phyloP scores from a whole-genome alignment of 2,329 filamentous ascomycete genomes.

The Dactylellina haptotyla region DNA sequence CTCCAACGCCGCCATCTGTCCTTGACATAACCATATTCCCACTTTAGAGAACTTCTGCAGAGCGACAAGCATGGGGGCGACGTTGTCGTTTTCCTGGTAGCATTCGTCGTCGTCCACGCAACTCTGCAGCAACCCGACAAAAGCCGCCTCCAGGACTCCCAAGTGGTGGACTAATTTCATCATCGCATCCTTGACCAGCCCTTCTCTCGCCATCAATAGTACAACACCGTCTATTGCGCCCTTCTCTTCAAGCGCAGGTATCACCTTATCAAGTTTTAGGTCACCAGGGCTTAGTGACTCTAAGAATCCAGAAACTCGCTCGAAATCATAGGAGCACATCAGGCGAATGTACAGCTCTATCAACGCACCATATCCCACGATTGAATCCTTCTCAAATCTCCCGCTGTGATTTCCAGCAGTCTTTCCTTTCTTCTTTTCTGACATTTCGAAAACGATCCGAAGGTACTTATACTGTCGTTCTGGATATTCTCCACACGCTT shows the following conservation, averaged over 20 bases:
- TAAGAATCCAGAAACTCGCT: conserved; percentile 86
- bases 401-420: background rate
- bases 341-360: conserved; percentile 87
- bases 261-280: conserved; percentile 78
- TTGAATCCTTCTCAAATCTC: conserved; percentile 40
- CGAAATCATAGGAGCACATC: conserved; percentile 85
- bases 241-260: conserved; percentile 87
- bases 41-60: conserved; percentile 91
- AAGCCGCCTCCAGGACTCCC: conserved; percentile 78
- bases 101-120: conserved; percentile 44
- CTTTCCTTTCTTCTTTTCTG: conserved; percentile 40
- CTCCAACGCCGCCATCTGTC: conserved; percentile 74
- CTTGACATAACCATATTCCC: conserved; percentile 94
- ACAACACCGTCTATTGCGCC: conserved; percentile 94
- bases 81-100: conserved; percentile 66
- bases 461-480: conserved; percentile 81
- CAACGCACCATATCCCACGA: conserved; percentile 67
- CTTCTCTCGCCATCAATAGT: conserved; percentile 87
- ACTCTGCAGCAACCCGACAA: conserved; percentile 76
- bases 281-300: conserved; percentile 79
- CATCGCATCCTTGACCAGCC: conserved; percentile 84
- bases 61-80: conserved; percentile 77
- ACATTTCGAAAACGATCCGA: conserved; percentile 75
- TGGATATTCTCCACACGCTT: conserved; percentile 70
- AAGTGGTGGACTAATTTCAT: conserved; percentile 83